Evolutionary conservation across 352 stramenopile species (phyloP).

Genomic region (Phytophthora melonis): DNA sequence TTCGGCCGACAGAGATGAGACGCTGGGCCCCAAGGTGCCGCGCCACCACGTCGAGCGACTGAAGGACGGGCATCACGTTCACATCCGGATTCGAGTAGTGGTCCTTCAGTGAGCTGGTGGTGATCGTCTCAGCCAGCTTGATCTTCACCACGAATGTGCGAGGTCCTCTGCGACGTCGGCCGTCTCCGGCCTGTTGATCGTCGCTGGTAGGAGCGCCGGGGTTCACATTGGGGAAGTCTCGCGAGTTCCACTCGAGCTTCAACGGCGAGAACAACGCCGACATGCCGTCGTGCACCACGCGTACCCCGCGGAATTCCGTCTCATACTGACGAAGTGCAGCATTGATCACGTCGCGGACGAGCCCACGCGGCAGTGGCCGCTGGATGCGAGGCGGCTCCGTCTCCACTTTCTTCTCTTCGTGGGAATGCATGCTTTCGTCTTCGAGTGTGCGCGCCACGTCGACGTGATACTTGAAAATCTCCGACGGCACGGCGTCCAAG

Average conservation of each 20-base stretch:
- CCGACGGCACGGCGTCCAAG: slow-evolving; percentile 41
- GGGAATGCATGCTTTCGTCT: slow-evolving; percentile 33
- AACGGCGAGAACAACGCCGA: slow-evolving; percentile 56
- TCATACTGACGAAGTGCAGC: slow-evolving; percentile 53
- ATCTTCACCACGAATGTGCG: slow-evolving; percentile 70
- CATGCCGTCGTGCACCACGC: slow-evolving; percentile 72
- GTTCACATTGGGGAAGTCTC: slow-evolving; percentile 58
- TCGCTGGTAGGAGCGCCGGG: slow-evolving; percentile 35
- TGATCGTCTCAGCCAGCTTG: slow-evolving; percentile 41
- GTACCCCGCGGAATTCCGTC: slow-evolving; percentile 45
- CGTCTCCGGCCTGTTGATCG: neutral
- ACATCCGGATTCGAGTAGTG: slow-evolving; percentile 50
- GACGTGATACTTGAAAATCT: slow-evolving; percentile 82
- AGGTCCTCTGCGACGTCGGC: slow-evolving; percentile 32
- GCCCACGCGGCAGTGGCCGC: slow-evolving; percentile 41
- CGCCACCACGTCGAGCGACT: slow-evolving; percentile 71
- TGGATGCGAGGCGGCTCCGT: slow-evolving; percentile 47
- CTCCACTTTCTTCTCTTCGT: slow-evolving; percentile 24
- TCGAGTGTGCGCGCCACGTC: slow-evolving; percentile 46
- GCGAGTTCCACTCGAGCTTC: slow-evolving; percentile 55
- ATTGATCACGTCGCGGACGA: slow-evolving; percentile 63
- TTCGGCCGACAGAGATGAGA: slow-evolving; percentile 66
- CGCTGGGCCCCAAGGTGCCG: slow-evolving; percentile 63
- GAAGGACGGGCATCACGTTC: slow-evolving; percentile 69
- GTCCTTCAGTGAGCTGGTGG: too few species aligned